These are phyloP conservation scores for Tausonia pullulans DNA, from an alignment of 1,284 basidiomycete species.

Conservation along the genomic window DNA sequence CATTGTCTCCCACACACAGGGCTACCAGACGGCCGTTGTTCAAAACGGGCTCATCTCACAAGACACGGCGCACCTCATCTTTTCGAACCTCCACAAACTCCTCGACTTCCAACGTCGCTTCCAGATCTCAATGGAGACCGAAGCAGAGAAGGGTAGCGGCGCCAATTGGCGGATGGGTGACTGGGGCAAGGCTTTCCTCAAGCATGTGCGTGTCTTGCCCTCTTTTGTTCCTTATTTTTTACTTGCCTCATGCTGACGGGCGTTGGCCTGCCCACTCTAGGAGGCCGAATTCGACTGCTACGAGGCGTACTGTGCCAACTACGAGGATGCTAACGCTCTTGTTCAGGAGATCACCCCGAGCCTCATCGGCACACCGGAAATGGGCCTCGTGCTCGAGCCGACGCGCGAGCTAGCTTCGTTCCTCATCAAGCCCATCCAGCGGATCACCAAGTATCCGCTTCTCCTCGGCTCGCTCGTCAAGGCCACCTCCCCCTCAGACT, in stretches of 20 bases:
- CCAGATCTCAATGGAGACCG: slow-evolving; percentile 84
- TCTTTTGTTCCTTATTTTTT: slow-evolving; percentile 27
- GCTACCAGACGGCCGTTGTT: slow-evolving; percentile 63
- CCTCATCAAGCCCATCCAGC: slow-evolving; percentile 65
- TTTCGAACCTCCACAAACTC: slow-evolving; percentile 89
- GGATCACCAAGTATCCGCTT: slow-evolving; percentile 65
- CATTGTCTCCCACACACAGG: slow-evolving; percentile 38
- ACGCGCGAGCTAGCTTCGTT: slow-evolving; percentile 68
- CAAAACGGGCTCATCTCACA: slow-evolving; percentile 76
- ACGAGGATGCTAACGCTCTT: slow-evolving; percentile 44
- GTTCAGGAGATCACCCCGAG: no score
- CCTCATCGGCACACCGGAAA: slow-evolving; percentile 48
- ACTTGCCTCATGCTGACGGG: neutral
- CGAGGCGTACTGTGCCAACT: slow-evolving; percentile 96
- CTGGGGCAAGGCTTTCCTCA: slow-evolving; percentile 71
- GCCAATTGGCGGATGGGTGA: slow-evolving; percentile 64
- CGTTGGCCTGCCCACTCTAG: slow-evolving; percentile 38
- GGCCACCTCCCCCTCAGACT: slow-evolving; percentile 50
- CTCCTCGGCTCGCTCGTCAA: slow-evolving; percentile 62
- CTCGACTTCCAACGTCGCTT: slow-evolving; percentile 96
- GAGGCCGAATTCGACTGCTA: slow-evolving; percentile 91
- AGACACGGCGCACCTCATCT: slow-evolving; percentile 90
- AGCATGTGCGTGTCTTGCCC: slow-evolving; percentile 27
- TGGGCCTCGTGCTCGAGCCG: slow-evolving; percentile 55
- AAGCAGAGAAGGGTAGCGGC: slow-evolving; percentile 46